Conservation (phyloP, 2,329 filamentous ascomycete species). For the Nectriaceae sp. region DNA sequence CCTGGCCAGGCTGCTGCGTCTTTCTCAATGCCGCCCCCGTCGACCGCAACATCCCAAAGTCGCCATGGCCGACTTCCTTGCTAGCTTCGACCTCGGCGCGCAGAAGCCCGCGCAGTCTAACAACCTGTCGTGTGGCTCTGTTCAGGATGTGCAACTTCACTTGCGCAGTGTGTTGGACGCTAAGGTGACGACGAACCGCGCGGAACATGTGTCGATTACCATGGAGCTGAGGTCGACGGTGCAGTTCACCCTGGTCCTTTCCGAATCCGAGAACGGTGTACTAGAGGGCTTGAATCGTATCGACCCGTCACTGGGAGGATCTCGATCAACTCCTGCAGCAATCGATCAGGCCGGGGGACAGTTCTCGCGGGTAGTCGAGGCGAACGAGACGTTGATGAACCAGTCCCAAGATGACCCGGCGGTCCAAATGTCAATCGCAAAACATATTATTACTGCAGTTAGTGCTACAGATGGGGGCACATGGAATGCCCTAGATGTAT, state of each 20-base stretch:
- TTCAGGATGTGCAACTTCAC: slow-evolving; percentile 49
- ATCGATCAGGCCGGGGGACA: slow-evolving; percentile 13
- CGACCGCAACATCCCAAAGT: slow-evolving; percentile 3
- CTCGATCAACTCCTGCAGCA: slow-evolving; percentile 16
- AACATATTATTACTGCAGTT: slow-evolving; percentile 48
- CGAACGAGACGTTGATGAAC: slow-evolving; percentile 48
- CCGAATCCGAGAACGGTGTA: slow-evolving; percentile 38
- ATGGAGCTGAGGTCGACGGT: slow-evolving; percentile 49
- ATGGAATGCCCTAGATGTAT: slow-evolving; percentile 50
- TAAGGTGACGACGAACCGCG: slow-evolving; percentile 49
- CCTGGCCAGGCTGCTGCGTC: slow-evolving; percentile 15
- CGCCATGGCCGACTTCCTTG: slow-evolving; percentile 41
- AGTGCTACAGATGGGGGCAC: slow-evolving; percentile 48
- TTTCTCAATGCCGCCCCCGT: slow-evolving; percentile 10
- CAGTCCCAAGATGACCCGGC: slow-evolving; percentile 51
- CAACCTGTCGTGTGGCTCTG: slow-evolving; percentile 32
- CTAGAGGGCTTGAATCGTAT: slow-evolving; percentile 34
- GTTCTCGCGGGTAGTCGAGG: slow-evolving; percentile 42
- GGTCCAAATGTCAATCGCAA: slow-evolving; percentile 51
- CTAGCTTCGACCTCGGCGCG: slow-evolving; percentile 36
- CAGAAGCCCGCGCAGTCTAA: slow-evolving; percentile 22
- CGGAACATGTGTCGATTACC: slow-evolving; percentile 49
- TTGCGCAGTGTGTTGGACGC: slow-evolving; percentile 42
- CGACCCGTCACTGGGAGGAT: slow-evolving; percentile 35
- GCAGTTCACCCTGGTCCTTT: slow-evolving; percentile 43